These are phyloP conservation scores for Kodamaea suecica DNA, from an alignment of 1,139 yeast species.

Conservation along the genomic window DNA sequence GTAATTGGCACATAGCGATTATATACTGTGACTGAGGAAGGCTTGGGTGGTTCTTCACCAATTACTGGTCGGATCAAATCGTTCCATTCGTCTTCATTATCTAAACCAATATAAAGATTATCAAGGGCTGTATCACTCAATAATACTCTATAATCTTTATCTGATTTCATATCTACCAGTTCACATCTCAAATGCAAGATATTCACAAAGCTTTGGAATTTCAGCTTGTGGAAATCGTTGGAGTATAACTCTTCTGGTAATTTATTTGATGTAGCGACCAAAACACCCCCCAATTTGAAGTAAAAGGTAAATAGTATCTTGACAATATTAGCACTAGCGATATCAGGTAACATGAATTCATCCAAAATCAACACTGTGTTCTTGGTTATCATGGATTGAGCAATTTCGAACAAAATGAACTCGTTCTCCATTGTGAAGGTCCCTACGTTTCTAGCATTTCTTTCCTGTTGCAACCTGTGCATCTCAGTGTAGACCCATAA, in stretches of 20 bases:
- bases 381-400: slow-evolving; percentile 58
- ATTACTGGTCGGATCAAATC: slow-evolving; percentile 10
- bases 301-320: slow-evolving; percentile 63
- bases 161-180: slow-evolving; percentile 59
- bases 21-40: slow-evolving; percentile 48
- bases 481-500: slow-evolving; percentile 65
- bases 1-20: slow-evolving; percentile 53
- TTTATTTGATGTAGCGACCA: slow-evolving; percentile 70
- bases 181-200: slow-evolving; percentile 61
- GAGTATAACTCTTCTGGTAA: slow-evolving; percentile 69
- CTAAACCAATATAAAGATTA: slow-evolving; percentile 34
- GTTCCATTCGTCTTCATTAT: slow-evolving; percentile 23
- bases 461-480: slow-evolving; percentile 48
- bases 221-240: slow-evolving; percentile 57
- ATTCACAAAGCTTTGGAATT: slow-evolving; percentile 54
- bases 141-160: slow-evolving; percentile 53
- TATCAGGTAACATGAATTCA: slow-evolving; percentile 74
- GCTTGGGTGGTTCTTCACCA: slow-evolving; percentile 19
- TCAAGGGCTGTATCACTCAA: slow-evolving; percentile 24
- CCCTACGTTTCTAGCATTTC: slow-evolving; percentile 7
- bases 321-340: slow-evolving; percentile 66
- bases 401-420: slow-evolving; percentile 62
- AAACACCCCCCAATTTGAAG: slow-evolving; percentile 70
- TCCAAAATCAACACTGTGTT: slow-evolving; percentile 63
- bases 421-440: slow-evolving; percentile 54